These are phyloP conservation scores for Theileria orientalis DNA, from an alignment of 169 alveolate genomes.

Conservation along the genomic window DNA sequence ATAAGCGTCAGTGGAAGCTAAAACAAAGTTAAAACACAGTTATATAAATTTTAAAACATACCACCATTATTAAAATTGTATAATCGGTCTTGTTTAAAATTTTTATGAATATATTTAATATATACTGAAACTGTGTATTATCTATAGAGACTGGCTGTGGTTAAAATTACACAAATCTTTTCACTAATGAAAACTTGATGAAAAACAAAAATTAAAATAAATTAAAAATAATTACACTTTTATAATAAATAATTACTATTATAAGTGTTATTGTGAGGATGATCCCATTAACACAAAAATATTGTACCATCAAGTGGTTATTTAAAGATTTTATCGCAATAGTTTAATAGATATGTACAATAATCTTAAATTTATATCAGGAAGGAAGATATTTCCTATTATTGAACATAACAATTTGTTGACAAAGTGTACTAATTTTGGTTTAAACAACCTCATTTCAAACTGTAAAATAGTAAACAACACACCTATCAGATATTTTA, in stretches of 20 bases:
- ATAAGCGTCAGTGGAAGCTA: slow-evolving; percentile 81
- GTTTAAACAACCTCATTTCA: no score
- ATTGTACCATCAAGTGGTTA: neutral
- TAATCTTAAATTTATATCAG: neutral
- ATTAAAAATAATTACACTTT: neutral
- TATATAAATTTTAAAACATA: no score
- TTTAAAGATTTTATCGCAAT: slow-evolving; percentile 5
- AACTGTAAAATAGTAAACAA: no score
- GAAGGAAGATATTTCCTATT: neutral
- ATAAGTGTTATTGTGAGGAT: slow-evolving; percentile 1
- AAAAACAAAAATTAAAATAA: neutral
- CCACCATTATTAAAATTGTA: slow-evolving; percentile 23
- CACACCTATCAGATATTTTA: neutral
- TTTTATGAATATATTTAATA: no score
- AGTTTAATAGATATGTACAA: neutral
- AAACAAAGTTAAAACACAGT: slow-evolving; percentile 2
- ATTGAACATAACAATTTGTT: neutral
- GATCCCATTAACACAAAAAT: neutral
- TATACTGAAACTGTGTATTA: no score
- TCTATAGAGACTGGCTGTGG: no score
- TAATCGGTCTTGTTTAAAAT: neutral
- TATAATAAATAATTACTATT: neutral
- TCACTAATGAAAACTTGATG: neutral
- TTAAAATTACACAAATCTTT: no score
- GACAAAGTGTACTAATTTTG: no score